Base-by-base conservation (phyloP, 148 eudicot genomes). In the Cornus florida region DNA sequence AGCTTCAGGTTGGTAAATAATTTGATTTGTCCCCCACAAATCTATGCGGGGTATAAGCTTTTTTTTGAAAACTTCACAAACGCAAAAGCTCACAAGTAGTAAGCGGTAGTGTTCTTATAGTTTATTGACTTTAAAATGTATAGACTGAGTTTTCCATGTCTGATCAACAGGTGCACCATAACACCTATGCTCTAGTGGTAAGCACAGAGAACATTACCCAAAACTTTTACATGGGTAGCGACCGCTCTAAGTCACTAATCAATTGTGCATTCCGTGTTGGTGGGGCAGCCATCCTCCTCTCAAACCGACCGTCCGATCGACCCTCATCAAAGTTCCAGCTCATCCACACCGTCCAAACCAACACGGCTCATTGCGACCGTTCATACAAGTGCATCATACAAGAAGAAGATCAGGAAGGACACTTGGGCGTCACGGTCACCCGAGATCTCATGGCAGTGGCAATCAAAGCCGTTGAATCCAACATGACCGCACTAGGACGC, bases 231-330 rank as follows among this genome's bases (percentile, higher is more conserved):
- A 0, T 35, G 3, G 73, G 73, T 14, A 50, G 22, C 23, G 73
- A 70, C 11, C 73, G 50, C 3, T 73, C 64, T 24, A 73, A 50
- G 59, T 50, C 50, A 41, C 66, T 73, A 50, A 59, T 73, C 66
- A 84, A 84, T 75, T 80, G 80, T 13, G 14, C 80, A 4, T 72
- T 84, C 35, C 83, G 83, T 7, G 80, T 80, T 4, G 86, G 86
- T 9, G 86, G 83, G 22, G 74, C 86, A 0, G 83, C 86, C 14
- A 68, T 84, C 57, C 77, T 84, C 20, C 53, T 84, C 22, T 80
- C 86, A 0, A 84, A 84, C 48, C 80, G 74, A 0, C 41, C 74
- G 7, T 22, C 66, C 0, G 83, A 77, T 62, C 70, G 28, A 16
- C 57, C 12, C 19, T 24, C 64, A 7, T 83, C 84, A 9, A 86